Conservation (phyloP, 2,329 filamentous ascomycete species). For the Colletotrichum agaves region DNA sequence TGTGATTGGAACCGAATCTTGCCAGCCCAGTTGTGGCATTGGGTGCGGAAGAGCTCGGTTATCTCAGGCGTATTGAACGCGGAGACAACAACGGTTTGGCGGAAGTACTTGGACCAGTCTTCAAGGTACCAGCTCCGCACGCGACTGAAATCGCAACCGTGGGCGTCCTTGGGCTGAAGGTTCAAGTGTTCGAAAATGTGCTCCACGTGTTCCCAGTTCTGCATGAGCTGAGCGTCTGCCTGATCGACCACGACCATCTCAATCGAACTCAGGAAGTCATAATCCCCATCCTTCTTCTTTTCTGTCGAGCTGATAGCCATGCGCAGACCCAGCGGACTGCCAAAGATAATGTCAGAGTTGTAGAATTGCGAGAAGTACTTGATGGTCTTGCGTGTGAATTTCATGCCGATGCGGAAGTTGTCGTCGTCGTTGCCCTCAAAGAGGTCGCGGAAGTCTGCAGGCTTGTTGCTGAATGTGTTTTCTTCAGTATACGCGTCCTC, state of each 20-base stretch:
- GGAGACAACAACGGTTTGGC: slow-evolving; percentile 86
- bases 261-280: slow-evolving; percentile 93
- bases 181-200: slow-evolving; percentile 94
- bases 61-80: slow-evolving; percentile 91
- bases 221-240: slow-evolving; percentile 92
- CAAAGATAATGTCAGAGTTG: slow-evolving; percentile 93
- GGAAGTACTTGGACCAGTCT: slow-evolving; percentile 79
- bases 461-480: slow-evolving; percentile 78
- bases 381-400: slow-evolving; percentile 94
- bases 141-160: slow-evolving; percentile 93
- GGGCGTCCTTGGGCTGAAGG: slow-evolving; percentile 85
- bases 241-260: slow-evolving; percentile 93
- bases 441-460: slow-evolving; percentile 87
- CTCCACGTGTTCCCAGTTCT: slow-evolving; percentile 97
- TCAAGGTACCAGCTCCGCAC: slow-evolving; percentile 95
- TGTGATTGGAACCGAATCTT: slow-evolving; percentile 78
- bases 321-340: slow-evolving; percentile 87
- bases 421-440: slow-evolving; percentile 98
- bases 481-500: slow-evolving; percentile 82
- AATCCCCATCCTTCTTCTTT: slow-evolving; percentile 71
- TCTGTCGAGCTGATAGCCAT: slow-evolving; percentile 88
- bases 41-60: slow-evolving; percentile 78
- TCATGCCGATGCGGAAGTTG: slow-evolving; percentile 95
- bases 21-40: slow-evolving; percentile 84
- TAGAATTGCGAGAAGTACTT: slow-evolving; percentile 97